phyloP scores from a whole-genome alignment of 176 grass and related monocot genomes.

The Phoenix roebelenii region DNA sequence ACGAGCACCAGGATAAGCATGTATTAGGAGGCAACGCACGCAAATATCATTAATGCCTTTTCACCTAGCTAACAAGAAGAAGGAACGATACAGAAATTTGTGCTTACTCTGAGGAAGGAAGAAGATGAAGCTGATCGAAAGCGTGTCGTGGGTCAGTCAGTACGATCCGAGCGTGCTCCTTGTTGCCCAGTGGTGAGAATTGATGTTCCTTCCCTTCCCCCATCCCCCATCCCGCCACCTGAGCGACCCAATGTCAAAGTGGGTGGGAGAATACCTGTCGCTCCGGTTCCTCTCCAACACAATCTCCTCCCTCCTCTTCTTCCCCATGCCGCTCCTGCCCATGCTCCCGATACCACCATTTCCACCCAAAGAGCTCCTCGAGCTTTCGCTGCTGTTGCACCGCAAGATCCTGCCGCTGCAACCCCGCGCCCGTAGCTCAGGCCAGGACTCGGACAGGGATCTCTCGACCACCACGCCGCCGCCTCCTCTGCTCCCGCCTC shows the following conservation, averaged over 20 bases:
- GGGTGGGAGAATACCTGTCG: constrained; percentile 65
- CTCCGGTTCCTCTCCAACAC: constrained; percentile 70
- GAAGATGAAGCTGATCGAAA: neutral
- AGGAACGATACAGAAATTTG: too few relatives aligned
- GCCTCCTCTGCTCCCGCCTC: too few relatives aligned
- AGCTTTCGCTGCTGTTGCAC: constrained; percentile 21
- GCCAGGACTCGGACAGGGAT: too few relatives aligned
- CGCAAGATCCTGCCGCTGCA: too few relatives aligned
- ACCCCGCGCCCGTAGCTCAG: too few relatives aligned
- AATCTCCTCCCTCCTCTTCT: constrained; percentile 38
- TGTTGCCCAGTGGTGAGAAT: constrained; percentile 47
- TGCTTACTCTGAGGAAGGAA: neutral
- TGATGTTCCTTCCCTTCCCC: constrained; percentile 48
- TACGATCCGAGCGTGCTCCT: constrained; percentile 75
- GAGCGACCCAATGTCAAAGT: constrained; percentile 75
- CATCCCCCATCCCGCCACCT: constrained; percentile 54
- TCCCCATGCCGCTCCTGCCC: constrained; percentile 35
- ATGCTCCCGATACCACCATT: constrained; percentile 67
- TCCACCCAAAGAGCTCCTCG: constrained; percentile 86
- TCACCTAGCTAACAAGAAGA: neutral
- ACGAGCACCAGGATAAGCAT: too few relatives aligned
- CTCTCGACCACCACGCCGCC: too few relatives aligned
- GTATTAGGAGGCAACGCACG: too few relatives aligned
- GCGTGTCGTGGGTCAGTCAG: constrained; percentile 4
- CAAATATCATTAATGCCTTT: neutral